These are phyloP conservation scores for Agaricales sp. DNA, from an alignment of 1,284 basidiomycete genomes.

Conservation along the genomic window DNA sequence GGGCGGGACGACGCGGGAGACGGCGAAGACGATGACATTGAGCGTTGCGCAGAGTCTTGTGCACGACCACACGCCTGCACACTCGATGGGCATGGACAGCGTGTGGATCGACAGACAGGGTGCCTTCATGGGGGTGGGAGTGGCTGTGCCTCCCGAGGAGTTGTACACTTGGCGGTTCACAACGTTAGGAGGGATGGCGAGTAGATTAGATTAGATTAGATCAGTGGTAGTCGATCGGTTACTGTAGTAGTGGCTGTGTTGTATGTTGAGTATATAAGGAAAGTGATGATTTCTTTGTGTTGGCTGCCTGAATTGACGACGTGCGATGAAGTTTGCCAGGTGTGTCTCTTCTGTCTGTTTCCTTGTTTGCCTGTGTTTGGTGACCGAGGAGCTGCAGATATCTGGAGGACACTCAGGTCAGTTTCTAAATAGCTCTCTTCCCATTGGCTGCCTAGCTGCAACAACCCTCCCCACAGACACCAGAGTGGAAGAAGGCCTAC, in stretches of 20 bases:
- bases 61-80: slow-evolving; percentile 50
- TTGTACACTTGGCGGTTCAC: slow-evolving; percentile 40
- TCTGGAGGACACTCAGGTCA: slow-evolving; percentile 60
- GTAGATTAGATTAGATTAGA: slow-evolving; percentile 3
- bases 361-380: not conserved
- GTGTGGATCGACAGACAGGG: slow-evolving; percentile 54
- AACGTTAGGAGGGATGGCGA: slow-evolving; percentile 45
- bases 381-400: slow-evolving; percentile 29
- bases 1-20: slow-evolving; percentile 28
- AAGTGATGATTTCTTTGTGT: too few species aligned
- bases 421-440: too few species aligned
- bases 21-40: slow-evolving; percentile 31
- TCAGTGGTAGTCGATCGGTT: not conserved
- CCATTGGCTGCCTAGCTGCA: too few species aligned
- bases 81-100: slow-evolving; percentile 35
- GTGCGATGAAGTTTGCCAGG: not conserved
- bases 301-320: too few species aligned
- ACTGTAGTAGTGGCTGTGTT: slow-evolving; percentile 7
- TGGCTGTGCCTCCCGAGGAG: slow-evolving; percentile 21
- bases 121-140: slow-evolving; percentile 30
- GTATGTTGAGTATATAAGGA: not conserved
- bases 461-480: slow-evolving; percentile 52
- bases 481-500: slow-evolving; percentile 78
- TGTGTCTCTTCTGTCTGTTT: not conserved
- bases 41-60: slow-evolving; percentile 47